phyloP scores from a whole-genome alignment of 202 grass and related monocot genomes.

The Panicum hallii region DNA sequence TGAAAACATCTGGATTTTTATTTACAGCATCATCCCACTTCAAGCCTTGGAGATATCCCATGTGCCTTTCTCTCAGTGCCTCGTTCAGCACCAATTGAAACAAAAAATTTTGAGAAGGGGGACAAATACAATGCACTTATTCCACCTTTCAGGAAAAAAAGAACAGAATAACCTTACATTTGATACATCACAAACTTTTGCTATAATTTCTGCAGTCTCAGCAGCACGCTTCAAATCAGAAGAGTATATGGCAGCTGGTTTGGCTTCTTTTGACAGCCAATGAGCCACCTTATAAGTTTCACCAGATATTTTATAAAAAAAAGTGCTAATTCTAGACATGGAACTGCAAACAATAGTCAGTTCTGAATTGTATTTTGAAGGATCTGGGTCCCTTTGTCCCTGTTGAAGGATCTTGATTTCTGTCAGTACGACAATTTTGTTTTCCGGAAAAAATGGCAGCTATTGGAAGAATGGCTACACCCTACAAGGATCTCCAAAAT shows the following conservation, averaged over 20 bases:
- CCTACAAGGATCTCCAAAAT: not conserved
- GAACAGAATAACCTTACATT: constrained; percentile 28
- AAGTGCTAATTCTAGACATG: constrained; percentile 14
- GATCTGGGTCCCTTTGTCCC: constrained; percentile 82
- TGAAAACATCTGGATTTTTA: constrained; percentile 59
- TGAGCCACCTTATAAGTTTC: constrained; percentile 49
- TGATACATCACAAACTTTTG: constrained; percentile 49
- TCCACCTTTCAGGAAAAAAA: not conserved
- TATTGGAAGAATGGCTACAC: not conserved
- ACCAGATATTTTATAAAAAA: constrained; percentile 9
- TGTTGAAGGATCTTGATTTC: not conserved
- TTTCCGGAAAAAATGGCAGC: not conserved
- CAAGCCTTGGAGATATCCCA: constrained; percentile 72
- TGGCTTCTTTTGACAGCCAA: constrained; percentile 65
- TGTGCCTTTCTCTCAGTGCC: constrained; percentile 66
- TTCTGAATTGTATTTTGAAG: not conserved
- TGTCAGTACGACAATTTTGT: not conserved
- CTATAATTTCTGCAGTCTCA: constrained; percentile 67
- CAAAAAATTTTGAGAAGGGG: not conserved
- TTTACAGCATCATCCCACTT: constrained; percentile 54
- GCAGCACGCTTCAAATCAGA: constrained; percentile 76
- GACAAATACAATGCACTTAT: not conserved
- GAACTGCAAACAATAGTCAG: not conserved
- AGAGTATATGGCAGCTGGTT: constrained; percentile 63
- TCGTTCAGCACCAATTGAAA: constrained; percentile 32